Evolutionary conservation across 2,329 filamentous ascomycete species (phyloP).

Genomic region (Exophiala dermatitidis): DNA sequence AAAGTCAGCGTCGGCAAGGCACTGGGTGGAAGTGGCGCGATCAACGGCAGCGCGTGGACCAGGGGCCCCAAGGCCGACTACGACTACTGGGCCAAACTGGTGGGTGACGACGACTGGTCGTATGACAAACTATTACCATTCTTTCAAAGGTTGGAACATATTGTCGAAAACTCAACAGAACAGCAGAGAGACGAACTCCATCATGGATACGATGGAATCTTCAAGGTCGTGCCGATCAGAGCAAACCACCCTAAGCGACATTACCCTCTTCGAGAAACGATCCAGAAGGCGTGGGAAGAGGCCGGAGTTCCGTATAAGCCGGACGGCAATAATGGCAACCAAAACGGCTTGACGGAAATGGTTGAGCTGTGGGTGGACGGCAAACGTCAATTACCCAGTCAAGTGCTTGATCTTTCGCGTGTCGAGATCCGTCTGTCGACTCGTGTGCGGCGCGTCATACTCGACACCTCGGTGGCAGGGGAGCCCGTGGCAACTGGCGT

Average conservation of each 20-base stretch:
- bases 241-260: conserved; percentile 6
- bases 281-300: conserved; percentile 35
- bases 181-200: conserved; percentile 5
- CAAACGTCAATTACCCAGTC: conserved; percentile 29
- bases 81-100: conserved; percentile 40
- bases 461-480: conserved; percentile 7
- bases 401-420: conserved; percentile 11
- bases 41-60: conserved; percentile 39
- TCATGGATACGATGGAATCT: conserved; percentile 11
- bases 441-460: conserved; percentile 23
- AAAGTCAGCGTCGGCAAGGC: conserved; percentile 29
- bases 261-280: conserved; percentile 35
- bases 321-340: conserved; percentile 29
- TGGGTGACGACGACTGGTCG: conserved; percentile 41
- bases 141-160: conserved; percentile 37
- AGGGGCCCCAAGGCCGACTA: conserved; percentile 42
- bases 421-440: conserved; percentile 23
- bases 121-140: conserved; percentile 44
- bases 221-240: conserved; percentile 6
- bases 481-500: conserved; percentile 26
- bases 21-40: conserved; percentile 37
- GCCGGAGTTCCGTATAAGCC: conserved; percentile 29
- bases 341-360: conserved; percentile 29
- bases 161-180: background rate
- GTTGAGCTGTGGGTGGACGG: conserved; percentile 30